Conservation (phyloP, 345 rosid genomes). For the Pelargonium nanum region DNA sequence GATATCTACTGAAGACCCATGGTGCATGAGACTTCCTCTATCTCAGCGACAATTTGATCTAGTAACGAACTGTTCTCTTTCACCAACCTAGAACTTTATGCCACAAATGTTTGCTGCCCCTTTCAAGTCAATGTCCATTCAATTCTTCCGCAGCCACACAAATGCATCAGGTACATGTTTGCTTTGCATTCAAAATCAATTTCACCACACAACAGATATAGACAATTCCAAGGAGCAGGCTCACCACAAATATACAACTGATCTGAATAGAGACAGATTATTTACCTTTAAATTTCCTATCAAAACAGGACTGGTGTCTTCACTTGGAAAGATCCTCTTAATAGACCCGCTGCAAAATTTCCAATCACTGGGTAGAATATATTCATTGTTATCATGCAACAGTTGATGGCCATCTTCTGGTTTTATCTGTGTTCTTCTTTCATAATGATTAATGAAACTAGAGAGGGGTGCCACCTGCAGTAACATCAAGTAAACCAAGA, state of each 20-base stretch:
- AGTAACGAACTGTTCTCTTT: neutral
- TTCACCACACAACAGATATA: neutral
- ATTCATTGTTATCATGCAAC: constrained; percentile 11
- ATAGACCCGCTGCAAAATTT: constrained; percentile 21
- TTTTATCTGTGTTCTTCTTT: constrained; percentile 31
- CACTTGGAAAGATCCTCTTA: constrained; percentile 44
- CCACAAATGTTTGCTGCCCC: neutral
- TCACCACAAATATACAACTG: neutral
- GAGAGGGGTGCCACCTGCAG: constrained; percentile 68
- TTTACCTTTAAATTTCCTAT: constrained; percentile 70
- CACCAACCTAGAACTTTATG: neutral
- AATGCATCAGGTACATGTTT: neutral
- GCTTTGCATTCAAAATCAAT: neutral
- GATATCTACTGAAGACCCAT: neutral
- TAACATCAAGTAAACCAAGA: constrained; percentile 6
- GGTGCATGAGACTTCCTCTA: neutral
- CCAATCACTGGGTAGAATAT: constrained; percentile 14
- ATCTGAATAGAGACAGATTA: constrained; percentile 1
- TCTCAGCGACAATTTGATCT: neutral
- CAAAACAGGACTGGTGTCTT: constrained; percentile 43
- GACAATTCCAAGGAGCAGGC: neutral
- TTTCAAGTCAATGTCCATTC: neutral
- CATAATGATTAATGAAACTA: constrained; percentile 42
- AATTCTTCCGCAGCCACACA: neutral
- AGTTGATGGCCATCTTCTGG: constrained; percentile 13